These are phyloP conservation scores for Ogataea degrootiae DNA, from an alignment of 805 yeast genomes.

Conservation along the genomic window DNA sequence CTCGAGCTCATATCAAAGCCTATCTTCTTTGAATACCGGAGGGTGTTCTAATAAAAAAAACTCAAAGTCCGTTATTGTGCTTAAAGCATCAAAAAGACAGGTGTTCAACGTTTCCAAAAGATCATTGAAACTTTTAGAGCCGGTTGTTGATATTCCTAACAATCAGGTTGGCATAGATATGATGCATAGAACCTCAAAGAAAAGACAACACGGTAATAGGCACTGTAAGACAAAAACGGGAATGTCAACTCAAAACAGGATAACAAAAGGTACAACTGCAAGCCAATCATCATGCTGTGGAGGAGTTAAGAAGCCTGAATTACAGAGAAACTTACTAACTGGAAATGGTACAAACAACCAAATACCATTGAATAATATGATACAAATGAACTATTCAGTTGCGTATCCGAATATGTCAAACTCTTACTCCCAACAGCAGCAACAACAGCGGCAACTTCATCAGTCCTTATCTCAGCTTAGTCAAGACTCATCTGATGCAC, in stretches of 20 bases:
- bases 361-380: too few relatives aligned
- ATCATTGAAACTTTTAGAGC: conserved; percentile 29
- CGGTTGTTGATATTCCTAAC: conserved; percentile 30
- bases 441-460: background rate
- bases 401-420: background rate
- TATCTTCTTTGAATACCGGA: background rate
- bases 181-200: conserved; percentile 19
- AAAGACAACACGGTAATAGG: conserved; percentile 14
- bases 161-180: conserved; percentile 28
- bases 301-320: background rate
- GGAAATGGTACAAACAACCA: too few relatives aligned
- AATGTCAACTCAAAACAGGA: background rate
- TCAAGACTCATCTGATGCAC: background rate
- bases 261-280: background rate
- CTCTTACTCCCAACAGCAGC: background rate
- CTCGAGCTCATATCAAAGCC: background rate
- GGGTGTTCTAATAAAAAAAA: conserved; percentile 6
- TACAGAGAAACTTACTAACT: background rate
- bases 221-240: conserved; percentile 9
- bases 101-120: conserved; percentile 33
- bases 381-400: background rate
- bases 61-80: conserved; percentile 25
- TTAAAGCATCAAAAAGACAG: conserved; percentile 31
- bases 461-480: background rate
- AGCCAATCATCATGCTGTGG: background rate